phyloP scores from a whole-genome alignment of 2,329 filamentous ascomycete species.

The Arthrobotrys megalospora region DNA sequence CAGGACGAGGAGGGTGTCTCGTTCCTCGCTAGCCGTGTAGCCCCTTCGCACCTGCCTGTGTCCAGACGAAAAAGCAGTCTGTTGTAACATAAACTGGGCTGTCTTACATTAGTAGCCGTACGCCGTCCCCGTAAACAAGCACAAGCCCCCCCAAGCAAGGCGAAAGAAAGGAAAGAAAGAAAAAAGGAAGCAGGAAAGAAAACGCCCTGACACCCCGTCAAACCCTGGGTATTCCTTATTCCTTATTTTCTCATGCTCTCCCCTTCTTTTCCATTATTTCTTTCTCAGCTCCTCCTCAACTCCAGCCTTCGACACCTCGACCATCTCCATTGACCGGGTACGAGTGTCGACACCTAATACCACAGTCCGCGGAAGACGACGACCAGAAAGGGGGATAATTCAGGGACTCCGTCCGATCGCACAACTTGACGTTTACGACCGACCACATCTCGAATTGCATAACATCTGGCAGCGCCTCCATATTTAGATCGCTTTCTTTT shows the following conservation, averaged over 20 bases:
- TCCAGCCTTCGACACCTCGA: slow-evolving; percentile 24
- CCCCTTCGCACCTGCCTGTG: slow-evolving; percentile 52
- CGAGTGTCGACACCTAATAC: slow-evolving; percentile 22
- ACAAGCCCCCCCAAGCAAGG: slow-evolving; percentile 39
- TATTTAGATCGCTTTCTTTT: slow-evolving; percentile 31
- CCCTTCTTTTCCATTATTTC: slow-evolving; percentile 50
- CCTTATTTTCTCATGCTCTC: slow-evolving; percentile 58
- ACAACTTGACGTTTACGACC: slow-evolving; percentile 47
- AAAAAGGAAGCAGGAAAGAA: slow-evolving; percentile 20
- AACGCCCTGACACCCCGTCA: slow-evolving; percentile 32
- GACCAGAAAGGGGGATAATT: slow-evolving; percentile 31
- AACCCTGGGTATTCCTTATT: slow-evolving; percentile 46
- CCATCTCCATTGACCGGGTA: slow-evolving; percentile 59
- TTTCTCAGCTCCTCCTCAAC: slow-evolving; percentile 41
- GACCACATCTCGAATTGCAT: slow-evolving; percentile 20
- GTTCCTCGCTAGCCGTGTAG: slow-evolving; percentile 41
- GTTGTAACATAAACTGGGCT: slow-evolving; percentile 56
- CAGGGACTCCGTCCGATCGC: slow-evolving; percentile 41
- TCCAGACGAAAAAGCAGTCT: slow-evolving; percentile 31
- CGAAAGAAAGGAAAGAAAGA: slow-evolving; percentile 28
- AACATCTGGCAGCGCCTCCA: slow-evolving; percentile 14
- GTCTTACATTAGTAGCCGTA: slow-evolving; percentile 61
- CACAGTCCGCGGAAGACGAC: slow-evolving; percentile 4
- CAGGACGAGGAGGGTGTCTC: slow-evolving; percentile 1
- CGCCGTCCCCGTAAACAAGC: slow-evolving; percentile 56